Evolutionary conservation across 305 asterid genomes (phyloP).

Genomic region (Fraxinus platypoda): DNA sequence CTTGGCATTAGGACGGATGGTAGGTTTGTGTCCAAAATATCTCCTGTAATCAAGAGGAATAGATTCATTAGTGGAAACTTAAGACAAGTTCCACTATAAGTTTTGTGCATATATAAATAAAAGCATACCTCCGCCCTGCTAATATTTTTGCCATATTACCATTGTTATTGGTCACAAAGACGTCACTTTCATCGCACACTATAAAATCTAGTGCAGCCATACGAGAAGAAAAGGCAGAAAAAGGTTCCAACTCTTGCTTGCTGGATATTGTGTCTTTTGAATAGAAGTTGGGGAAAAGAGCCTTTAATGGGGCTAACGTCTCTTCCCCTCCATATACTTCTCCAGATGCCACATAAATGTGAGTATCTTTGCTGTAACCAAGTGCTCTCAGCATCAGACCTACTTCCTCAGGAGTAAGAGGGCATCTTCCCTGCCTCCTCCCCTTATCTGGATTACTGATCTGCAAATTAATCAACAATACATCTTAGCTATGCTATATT

Average conservation of each 20-base stretch:
- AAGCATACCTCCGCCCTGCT: constrained; percentile 84
- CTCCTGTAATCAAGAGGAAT: constrained; percentile 58
- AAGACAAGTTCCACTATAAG: neutral
- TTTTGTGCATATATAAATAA: neutral
- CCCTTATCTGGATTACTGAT: constrained; percentile 78
- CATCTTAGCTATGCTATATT: constrained; percentile 11
- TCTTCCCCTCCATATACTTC: constrained; percentile 94
- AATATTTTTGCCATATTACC: constrained; percentile 98
- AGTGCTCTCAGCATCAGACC: constrained; percentile 91
- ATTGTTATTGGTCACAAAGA: constrained; percentile 90
- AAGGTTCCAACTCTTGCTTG: constrained; percentile 66
- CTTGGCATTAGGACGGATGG: constrained; percentile 94
- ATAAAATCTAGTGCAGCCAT: constrained; percentile 96
- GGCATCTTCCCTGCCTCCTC: constrained; percentile 97
- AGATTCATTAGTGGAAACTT: constrained; percentile 11
- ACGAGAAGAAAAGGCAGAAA: constrained; percentile 84
- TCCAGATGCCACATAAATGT: constrained; percentile 94
- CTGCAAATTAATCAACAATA: constrained; percentile 47
- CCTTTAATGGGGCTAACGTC: constrained; percentile 87
- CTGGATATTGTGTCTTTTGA: constrained; percentile 81
- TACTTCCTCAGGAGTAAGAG: constrained; percentile 95
- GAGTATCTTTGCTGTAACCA: constrained; percentile 77
- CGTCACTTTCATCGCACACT: constrained; percentile 94
- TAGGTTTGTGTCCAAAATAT: constrained; percentile 94
- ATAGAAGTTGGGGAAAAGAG: constrained; percentile 84